Evolutionary conservation across 768 basidiomycete genomes (phyloP).

Genomic region (Leucosporidium yakuticum): DNA sequence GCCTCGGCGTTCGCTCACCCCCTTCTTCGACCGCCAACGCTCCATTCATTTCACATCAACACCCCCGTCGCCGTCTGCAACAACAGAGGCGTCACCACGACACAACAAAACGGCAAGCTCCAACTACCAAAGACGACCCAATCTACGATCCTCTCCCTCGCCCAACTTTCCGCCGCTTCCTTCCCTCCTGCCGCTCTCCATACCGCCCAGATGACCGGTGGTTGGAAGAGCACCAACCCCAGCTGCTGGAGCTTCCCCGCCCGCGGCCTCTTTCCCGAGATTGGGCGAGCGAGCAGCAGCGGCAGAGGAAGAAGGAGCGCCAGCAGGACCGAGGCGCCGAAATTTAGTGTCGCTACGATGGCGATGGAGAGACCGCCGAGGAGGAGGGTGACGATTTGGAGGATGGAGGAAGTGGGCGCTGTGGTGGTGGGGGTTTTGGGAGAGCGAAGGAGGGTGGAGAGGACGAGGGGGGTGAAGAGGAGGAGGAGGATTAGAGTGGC

Average conservation of each 20-base stretch:
- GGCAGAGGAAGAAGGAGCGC: constrained; percentile 62
- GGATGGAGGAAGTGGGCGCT: constrained; percentile 48
- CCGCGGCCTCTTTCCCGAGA: constrained; percentile 52
- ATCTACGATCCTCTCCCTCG: constrained; percentile 44
- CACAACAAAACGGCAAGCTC: constrained; percentile 57
- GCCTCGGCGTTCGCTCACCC: too few species aligned
- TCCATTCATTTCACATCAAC: constrained; percentile 5
- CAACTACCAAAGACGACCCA: constrained; percentile 75
- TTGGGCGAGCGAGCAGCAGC: constrained; percentile 45
- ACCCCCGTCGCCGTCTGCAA: constrained; percentile 59
- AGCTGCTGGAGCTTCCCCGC: constrained; percentile 51
- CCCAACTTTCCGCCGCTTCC: constrained; percentile 14
- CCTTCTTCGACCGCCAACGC: too few species aligned
- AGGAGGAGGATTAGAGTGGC: constrained; percentile 7
- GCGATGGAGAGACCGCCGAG: constrained; percentile 79
- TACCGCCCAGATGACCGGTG: constrained; percentile 52
- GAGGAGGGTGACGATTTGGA: constrained; percentile 73
- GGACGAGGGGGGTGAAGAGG: constrained; percentile 11
- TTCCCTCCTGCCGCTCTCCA: constrained; percentile 40
- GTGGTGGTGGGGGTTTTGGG: constrained; percentile 4
- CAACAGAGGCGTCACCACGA: constrained; percentile 52
- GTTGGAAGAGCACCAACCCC: constrained; percentile 44
- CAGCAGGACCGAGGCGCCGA: constrained; percentile 73
- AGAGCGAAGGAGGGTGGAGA: constrained; percentile 18
- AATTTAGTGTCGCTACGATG: constrained; percentile 81